phyloP scores from a whole-genome alignment of 148 eudicot species.

The Rhododendron simsii region DNA sequence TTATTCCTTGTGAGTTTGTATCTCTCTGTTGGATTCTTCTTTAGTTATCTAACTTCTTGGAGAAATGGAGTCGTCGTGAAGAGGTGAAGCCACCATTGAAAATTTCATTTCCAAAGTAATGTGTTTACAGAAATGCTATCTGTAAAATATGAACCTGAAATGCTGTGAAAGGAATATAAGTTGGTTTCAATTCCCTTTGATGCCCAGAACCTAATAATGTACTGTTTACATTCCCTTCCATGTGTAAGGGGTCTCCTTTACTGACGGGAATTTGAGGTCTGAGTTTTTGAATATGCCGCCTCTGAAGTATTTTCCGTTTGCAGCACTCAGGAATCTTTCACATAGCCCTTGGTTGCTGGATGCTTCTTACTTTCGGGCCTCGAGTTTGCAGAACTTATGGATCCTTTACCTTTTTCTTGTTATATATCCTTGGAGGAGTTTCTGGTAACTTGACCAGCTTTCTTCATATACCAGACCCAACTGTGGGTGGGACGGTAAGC shows the following conservation, averaged over 20 bases:
- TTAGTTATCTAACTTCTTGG: neutral
- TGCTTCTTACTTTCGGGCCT: constrained; percentile 64
- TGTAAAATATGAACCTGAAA: neutral
- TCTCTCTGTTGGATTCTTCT: neutral
- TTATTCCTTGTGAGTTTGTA: neutral
- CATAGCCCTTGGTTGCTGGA: constrained; percentile 61
- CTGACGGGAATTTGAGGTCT: neutral
- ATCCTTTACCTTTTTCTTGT: constrained; percentile 66
- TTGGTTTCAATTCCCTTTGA: neutral
- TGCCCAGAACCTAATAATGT: neutral
- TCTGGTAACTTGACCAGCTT: constrained; percentile 75
- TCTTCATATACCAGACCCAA: constrained; percentile 71
- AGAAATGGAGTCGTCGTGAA: neutral
- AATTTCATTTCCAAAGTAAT: neutral
- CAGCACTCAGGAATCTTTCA: constrained; percentile 77
- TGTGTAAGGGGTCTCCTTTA: neutral
- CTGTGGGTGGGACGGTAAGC: constrained; percentile 89
- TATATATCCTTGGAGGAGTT: constrained; percentile 75
- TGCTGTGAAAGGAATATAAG: neutral
- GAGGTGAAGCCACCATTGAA: neutral
- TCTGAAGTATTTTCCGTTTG: neutral
- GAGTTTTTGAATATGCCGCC: neutral
- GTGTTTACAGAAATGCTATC: neutral
- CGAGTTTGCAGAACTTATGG: constrained; percentile 68
- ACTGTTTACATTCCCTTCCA: neutral